Conservation (phyloP, 2,329 filamentous ascomycete species). For the Diaporthe batatas region DNA sequence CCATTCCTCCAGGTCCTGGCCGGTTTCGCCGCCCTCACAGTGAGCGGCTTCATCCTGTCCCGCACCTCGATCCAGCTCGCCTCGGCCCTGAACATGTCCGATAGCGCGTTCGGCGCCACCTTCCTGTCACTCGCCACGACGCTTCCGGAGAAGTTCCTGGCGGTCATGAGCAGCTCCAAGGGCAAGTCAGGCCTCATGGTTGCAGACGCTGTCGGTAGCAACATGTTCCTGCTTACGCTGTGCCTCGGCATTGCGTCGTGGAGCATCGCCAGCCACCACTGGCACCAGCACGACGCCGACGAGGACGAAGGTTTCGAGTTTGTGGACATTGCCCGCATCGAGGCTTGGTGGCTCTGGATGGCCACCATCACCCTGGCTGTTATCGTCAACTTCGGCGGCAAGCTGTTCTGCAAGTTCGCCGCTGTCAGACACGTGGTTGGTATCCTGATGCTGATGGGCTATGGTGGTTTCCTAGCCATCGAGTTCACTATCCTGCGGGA, state of each 20-base stretch:
- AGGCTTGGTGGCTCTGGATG: conserved; percentile 42
- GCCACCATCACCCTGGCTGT: conserved; percentile 28
- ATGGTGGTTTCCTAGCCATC: conserved; percentile 39
- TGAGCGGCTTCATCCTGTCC: conserved; percentile 48
- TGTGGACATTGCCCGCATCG: conserved; percentile 38
- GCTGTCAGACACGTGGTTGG: conserved; percentile 40
- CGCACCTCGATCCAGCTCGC: conserved; percentile 41
- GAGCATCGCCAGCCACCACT: conserved; percentile 39
- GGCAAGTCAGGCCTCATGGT: conserved; percentile 64
- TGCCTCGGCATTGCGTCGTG: conserved; percentile 56
- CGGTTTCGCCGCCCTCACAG: conserved; percentile 58
- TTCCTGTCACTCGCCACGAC: conserved; percentile 57
- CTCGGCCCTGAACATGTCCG: conserved; percentile 42
- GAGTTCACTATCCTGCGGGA: conserved; percentile 39
- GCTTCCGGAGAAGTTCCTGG: conserved; percentile 66
- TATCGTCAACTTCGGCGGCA: conserved; percentile 38
- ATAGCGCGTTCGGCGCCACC: conserved; percentile 42
- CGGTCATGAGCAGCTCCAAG: conserved; percentile 60
- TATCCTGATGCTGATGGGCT: conserved; percentile 38
- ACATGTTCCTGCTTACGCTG: conserved; percentile 66
- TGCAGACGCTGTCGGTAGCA: conserved; percentile 66
- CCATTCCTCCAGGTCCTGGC: conserved; percentile 35
- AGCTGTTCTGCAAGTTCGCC: conserved; percentile 28
- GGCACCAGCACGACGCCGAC: conserved; percentile 41
- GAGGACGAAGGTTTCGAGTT: conserved; percentile 30